Evolutionary conservation across 306 rosid genomes (phyloP), one percentile per base, ranked within the genome.

Genomic region (Begonia peltatifolia): DNA sequence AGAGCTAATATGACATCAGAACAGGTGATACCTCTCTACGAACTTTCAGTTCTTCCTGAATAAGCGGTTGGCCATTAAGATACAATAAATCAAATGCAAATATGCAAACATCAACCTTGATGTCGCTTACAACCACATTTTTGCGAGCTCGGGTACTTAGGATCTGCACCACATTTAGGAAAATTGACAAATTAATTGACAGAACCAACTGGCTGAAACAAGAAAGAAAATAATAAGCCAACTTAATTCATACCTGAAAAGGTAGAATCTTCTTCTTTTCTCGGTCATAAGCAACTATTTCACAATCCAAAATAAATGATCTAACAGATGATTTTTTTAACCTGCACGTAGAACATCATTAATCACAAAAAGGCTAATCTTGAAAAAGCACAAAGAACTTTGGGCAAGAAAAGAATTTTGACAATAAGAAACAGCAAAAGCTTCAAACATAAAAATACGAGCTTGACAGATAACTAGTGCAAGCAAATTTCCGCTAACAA

Each of bases 71-170:
- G 49, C 87, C 97, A 64, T 90, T 81, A 53, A 78, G 92, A 67
- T 80, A 85, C 63, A 90, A 53, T 66, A 85, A 52, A 75, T 90
- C 97, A 74, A 90, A 90, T 61, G 92, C 92, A 76, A 68, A 90
- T 67, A 86, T 60, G 76, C 95, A 83, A 60, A 85, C 95, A 43
- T 78, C 57, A 58, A 85, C 81, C 82, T 85, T 85, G 56, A 90
- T 76, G 54, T 83, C 87, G 63, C 69, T 57, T 43, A 83, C 0
- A 15, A 57, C 68, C 53, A 90, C 95, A 65, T 90, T 83, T 80
- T 90, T 90, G 49, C 95, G 94, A 50, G 94, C 82, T 59, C 97
- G 84, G n/a, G 95, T 83, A 69, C 76, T 80, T 60, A 90, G 95
- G 51, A 69, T 69, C 97, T 90, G 95, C 52, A 65, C 74, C 61